A percentile compares a stretch with the other conserved stretches of the same genome.
Conservation (phyloP, 1,284 basidiomycete genomes). For the Pseudozyma tsukubaensis region DNA sequence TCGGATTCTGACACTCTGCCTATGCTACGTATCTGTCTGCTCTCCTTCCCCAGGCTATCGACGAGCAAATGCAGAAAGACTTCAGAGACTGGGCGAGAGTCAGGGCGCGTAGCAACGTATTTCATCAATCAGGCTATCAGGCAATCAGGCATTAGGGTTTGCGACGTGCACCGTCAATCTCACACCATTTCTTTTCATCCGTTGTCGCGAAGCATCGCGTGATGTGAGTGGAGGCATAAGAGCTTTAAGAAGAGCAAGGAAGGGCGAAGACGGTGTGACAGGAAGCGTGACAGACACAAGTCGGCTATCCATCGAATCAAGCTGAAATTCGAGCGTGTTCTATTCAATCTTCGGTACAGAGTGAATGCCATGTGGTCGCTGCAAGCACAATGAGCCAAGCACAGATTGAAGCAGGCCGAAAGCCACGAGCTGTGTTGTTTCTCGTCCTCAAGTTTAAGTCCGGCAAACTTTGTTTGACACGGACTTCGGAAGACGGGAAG, state of each 20-base stretch:
- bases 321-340: no score
- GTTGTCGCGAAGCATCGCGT: slow-evolving; percentile 16
- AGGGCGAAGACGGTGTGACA: slow-evolving; percentile 9
- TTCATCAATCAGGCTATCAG: no score
- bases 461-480: not conserved
- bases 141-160: not conserved
- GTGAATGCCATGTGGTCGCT: no score
- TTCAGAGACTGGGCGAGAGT: slow-evolving; percentile 5
- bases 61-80: slow-evolving; percentile 30
- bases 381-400: not conserved
- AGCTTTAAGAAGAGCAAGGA: slow-evolving; percentile 6
- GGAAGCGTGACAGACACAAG: slow-evolving; percentile 20
- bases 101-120: not conserved
- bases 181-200: not conserved
- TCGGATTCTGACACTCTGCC: no score
- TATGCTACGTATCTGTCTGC: not conserved
- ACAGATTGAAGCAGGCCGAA: not conserved
- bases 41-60: slow-evolving; percentile 23
- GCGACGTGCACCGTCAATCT: not conserved
- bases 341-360: no score
- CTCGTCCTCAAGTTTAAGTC: not conserved
- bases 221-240: slow-evolving; percentile 6
- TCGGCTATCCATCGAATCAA: not conserved
- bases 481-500: slow-evolving; percentile 1
- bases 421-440: not conserved